These are phyloP conservation scores for Sporothrix schenckii DNA, from an alignment of 2,329 filamentous ascomycete species.

Conservation along the genomic window DNA sequence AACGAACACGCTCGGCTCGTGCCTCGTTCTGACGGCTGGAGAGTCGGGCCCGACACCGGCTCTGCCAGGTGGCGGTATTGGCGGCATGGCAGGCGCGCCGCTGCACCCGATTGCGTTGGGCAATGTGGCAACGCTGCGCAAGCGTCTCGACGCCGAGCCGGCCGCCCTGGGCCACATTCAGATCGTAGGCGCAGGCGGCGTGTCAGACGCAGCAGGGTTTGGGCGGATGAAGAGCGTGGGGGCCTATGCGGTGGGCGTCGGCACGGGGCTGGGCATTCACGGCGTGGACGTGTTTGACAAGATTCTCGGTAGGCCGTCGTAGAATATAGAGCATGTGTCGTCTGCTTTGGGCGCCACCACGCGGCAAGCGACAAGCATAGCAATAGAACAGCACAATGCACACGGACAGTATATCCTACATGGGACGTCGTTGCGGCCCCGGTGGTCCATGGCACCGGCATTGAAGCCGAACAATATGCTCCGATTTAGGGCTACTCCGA, in stretches of 20 bases:
- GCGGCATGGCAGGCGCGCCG: slow-evolving; percentile 71
- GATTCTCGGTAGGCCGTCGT: slow-evolving; percentile 47
- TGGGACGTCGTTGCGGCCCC: too few relatives aligned
- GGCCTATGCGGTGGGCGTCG: slow-evolving; percentile 67
- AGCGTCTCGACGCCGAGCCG: slow-evolving; percentile 57
- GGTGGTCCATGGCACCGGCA: too few relatives aligned
- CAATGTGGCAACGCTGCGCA: slow-evolving; percentile 70
- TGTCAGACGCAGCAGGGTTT: slow-evolving; percentile 65
- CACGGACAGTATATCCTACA: not conserved
- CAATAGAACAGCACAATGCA: not conserved
- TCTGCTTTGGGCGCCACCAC: not conserved
- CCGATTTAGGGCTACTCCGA: too few relatives aligned
- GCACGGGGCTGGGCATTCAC: slow-evolving; percentile 67
- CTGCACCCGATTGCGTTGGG: slow-evolving; percentile 74
- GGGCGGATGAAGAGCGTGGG: slow-evolving; percentile 68
- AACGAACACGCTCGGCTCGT: slow-evolving; percentile 72
- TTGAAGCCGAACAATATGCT: too few relatives aligned
- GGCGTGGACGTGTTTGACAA: slow-evolving; percentile 65
- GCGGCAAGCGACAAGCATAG: slow-evolving; percentile 1
- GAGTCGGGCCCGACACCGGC: slow-evolving; percentile 46
- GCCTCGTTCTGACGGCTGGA: slow-evolving; percentile 56
- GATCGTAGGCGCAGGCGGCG: slow-evolving; percentile 74
- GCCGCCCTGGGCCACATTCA: slow-evolving; percentile 55
- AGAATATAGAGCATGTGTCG: not conserved
- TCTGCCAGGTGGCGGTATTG: slow-evolving; percentile 62